phyloP scores from a whole-genome alignment of 1,139 yeast species.

The Taiozyma sp. region DNA sequence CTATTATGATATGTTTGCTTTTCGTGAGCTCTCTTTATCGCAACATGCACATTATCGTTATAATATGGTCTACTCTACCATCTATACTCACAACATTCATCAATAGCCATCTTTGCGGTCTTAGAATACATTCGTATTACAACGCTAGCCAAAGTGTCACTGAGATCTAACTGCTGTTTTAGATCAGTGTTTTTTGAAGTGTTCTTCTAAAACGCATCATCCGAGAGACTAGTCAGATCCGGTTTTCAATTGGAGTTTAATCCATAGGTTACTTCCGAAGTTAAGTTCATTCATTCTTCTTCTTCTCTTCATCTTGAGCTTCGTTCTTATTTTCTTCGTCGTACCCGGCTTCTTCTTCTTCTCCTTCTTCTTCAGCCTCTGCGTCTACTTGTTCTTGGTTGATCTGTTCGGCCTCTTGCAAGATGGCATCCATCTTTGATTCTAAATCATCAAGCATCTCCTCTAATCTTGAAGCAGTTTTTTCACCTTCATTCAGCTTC shows the following conservation, averaged over 20 bases:
- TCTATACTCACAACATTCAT: no score
- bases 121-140: no score
- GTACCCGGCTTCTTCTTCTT: not conserved
- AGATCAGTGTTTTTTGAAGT: not conserved
- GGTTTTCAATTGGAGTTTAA: not conserved
- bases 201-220: not conserved
- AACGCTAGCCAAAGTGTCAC: not conserved
- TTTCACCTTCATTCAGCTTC: constrained; percentile 52
- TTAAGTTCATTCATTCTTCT: not conserved
- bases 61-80: no score
- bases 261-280: not conserved
- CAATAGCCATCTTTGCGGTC: no score
- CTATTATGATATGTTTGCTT: not conserved
- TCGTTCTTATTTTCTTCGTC: not conserved
- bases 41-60: no score
- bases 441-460: constrained; percentile 52
- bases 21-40: no score
- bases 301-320: not conserved
- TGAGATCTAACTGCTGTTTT: not conserved
- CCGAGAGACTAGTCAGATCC: not conserved
- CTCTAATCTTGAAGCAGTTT: constrained; percentile 50
- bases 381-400: not conserved
- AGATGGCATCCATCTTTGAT: constrained; percentile 44
- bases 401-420: constrained; percentile 28
- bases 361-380: not conserved